Evolutionary conservation across 345 rosid species (phyloP), one percentile per base, ranked within the genome.

Genomic region (Mallotus nudiflorus): DNA sequence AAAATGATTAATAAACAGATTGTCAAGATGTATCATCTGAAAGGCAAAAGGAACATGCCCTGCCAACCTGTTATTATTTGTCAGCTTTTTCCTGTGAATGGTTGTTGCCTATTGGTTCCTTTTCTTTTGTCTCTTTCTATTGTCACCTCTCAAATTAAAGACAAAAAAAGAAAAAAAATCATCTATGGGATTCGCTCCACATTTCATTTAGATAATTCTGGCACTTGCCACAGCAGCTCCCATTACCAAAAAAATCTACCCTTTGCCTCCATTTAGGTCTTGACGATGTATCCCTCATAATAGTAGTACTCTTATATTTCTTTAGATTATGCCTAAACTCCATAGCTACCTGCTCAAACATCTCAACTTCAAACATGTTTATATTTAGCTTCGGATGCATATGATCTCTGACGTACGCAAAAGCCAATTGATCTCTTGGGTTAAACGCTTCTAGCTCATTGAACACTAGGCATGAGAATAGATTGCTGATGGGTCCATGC

Each of bases 281-380:
- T 40, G 68, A 5, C 22, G 62, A 14, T 29, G 18, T 14, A 56
- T 70, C 25, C 9, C 53, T 9, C 12, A 18, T 31, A 35, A 20
- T 42, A 64, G 18, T 61, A 71, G 62, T 50, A 35, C 57, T 63
- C 73, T 22, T 81, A 24, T 59, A 27, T 65, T 63, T 83, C 50
- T 85, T 83, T 20, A 87, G 82, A 80, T 71, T 88, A 77, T 86
- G 97, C 77, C 96, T 83, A 74, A 84, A 87, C 75, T 91, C 95
- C 72, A 85, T 56, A 0, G 75, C 86, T 13, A 90, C 80, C 57
- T 87, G 92, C 86, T 90, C 89, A 29, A 94, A 85, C 31, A 90
- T 93, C 73, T 91, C 91, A 6, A 82, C 88, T 13, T 87, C 90
- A 75, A 94, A 87, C 95, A 94, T 87, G 85, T 91, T 88, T 67